These are phyloP conservation scores for Colletotrichum lini DNA, from an alignment of 2,329 filamentous ascomycete species.

Conservation along the genomic window DNA sequence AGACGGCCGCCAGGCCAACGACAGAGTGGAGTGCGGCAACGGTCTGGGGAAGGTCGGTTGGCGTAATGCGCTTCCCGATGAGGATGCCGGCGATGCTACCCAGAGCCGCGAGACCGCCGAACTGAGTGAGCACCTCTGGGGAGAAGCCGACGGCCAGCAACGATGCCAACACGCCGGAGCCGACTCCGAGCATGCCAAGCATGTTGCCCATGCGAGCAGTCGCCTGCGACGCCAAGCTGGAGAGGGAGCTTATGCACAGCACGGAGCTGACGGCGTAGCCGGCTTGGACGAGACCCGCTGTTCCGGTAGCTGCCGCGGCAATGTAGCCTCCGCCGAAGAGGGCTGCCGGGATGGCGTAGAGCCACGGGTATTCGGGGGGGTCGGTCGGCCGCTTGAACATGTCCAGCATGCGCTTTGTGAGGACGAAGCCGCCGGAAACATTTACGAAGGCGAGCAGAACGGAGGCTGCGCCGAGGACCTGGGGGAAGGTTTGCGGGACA, in stretches of 20 bases:
- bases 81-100: constrained; percentile 79
- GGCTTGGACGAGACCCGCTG: constrained; percentile 87
- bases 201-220: constrained; percentile 90
- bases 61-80: constrained; percentile 89
- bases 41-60: constrained; percentile 89
- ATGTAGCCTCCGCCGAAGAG: constrained; percentile 87
- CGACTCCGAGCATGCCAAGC: constrained; percentile 88
- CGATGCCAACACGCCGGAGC: constrained; percentile 86
- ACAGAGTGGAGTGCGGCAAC: constrained; percentile 92
- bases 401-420: constrained; percentile 94
- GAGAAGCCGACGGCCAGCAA: constrained; percentile 86
- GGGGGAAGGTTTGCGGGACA: constrained; percentile 82
- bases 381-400: constrained; percentile 91
- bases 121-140: constrained; percentile 83
- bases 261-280: constrained; percentile 89
- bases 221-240: constrained; percentile 83
- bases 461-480: constrained; percentile 82
- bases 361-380: constrained; percentile 89
- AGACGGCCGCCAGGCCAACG: constrained; percentile 87
- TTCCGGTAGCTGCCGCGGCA: constrained; percentile 84
- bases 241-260: constrained; percentile 88
- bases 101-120: constrained; percentile 80
- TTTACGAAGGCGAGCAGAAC: constrained; percentile 91
- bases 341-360: constrained; percentile 83
- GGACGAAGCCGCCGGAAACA: constrained; percentile 89